phyloP scores from a whole-genome alignment of 352 stramenopile genomes.

The Phytophthora pinifolia region DNA sequence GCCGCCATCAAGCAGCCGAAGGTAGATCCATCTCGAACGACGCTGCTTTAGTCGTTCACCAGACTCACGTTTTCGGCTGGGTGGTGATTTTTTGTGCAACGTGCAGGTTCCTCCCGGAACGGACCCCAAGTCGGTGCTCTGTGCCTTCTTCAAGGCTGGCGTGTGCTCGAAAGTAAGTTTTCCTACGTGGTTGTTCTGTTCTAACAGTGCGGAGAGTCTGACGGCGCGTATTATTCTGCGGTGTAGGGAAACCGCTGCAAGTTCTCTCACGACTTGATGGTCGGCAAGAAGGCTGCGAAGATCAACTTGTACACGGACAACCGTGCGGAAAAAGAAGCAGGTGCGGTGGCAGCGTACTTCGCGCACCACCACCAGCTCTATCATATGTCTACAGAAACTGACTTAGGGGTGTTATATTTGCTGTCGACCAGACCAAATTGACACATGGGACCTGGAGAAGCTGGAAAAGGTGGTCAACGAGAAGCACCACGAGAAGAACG shows the following conservation, averaged over 20 bases:
- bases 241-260: slow-evolving; percentile 82
- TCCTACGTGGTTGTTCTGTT: neutral
- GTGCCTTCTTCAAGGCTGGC: slow-evolving; percentile 88
- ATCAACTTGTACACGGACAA: slow-evolving; percentile 90
- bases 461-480: slow-evolving; percentile 85
- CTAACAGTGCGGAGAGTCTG: neutral
- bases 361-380: neutral
- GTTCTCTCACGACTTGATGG: slow-evolving; percentile 89
- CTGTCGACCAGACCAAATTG: slow-evolving; percentile 62
- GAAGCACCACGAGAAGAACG: slow-evolving; percentile 83
- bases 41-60: neutral
- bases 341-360: slow-evolving; percentile 4
- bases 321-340: slow-evolving; percentile 67
- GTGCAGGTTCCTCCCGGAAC: slow-evolving; percentile 80
- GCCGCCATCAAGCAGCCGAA: slow-evolving; percentile 88
- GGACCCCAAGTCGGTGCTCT: slow-evolving; percentile 88
- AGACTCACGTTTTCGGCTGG: slow-evolving; percentile 5
- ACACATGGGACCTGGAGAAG: slow-evolving; percentile 88
- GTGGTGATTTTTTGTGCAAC: slow-evolving; percentile 6
- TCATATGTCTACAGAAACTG: neutral
- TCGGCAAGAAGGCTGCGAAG: slow-evolving; percentile 86
- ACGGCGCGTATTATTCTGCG: slow-evolving; percentile 2
- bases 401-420: slow-evolving; percentile 1
- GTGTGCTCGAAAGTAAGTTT: slow-evolving; percentile 78
- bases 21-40: slow-evolving; percentile 25